Conservation (phyloP, 2,329 filamentous ascomycete genomes). For the Fusarium sp. region DNA sequence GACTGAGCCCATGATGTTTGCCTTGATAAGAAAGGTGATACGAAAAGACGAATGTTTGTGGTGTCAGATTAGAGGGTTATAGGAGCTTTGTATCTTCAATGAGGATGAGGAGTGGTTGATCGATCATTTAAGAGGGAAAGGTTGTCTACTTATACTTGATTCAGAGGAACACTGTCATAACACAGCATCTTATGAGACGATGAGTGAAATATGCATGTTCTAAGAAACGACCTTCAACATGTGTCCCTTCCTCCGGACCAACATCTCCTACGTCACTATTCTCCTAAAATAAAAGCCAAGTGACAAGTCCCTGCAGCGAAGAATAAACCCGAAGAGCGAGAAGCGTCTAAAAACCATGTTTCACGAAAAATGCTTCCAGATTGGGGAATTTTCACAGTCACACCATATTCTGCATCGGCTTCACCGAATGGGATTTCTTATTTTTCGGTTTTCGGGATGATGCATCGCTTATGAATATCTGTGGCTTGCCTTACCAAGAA, state of each 20-base stretch:
- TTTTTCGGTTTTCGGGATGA: constrained; percentile 10
- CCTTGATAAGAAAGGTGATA: not conserved
- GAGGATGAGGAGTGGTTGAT: not conserved
- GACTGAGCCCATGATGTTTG: not conserved
- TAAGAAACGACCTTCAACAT: not conserved
- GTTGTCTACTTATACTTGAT: constrained; percentile 7
- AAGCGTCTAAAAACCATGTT: not conserved
- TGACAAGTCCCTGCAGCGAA: not conserved
- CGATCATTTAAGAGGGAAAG: not conserved
- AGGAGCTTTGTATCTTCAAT: not conserved
- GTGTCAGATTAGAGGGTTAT: too few relatives aligned
- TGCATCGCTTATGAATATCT: constrained; percentile 22
- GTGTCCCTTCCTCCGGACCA: not conserved
- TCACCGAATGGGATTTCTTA: not conserved
- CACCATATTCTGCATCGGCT: not conserved
- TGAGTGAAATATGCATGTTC: not conserved
- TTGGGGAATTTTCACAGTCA: not conserved
- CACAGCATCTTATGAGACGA: not conserved
- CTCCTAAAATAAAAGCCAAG: not conserved
- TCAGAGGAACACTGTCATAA: not conserved
- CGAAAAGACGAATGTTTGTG: too few relatives aligned
- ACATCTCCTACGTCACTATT: not conserved
- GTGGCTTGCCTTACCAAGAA: constrained; percentile 36
- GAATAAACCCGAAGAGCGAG: constrained; percentile 1
- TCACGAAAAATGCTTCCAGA: not conserved